Percentiles rank a stretch among this genome's conserved stretches.
phyloP scores from a whole-genome alignment of 2,329 filamentous ascomycete species.

The Colletotrichum sp. region DNA sequence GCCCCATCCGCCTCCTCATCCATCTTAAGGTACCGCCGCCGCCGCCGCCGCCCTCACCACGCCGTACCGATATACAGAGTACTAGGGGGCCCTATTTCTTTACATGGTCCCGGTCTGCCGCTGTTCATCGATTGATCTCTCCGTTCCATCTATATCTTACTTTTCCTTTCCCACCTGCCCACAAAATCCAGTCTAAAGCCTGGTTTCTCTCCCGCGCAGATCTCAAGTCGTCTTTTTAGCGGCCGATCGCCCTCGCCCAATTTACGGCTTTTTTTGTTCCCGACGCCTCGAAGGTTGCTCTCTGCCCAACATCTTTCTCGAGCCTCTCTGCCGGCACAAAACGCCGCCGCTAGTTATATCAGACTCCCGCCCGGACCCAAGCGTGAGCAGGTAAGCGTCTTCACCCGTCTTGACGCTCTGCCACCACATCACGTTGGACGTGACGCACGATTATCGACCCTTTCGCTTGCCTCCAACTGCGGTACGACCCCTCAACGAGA shows the following conservation, averaged over 20 bases:
- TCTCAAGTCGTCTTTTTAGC: conserved; percentile 5
- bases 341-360: not conserved
- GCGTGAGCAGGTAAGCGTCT: not conserved
- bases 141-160: conserved; percentile 1
- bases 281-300: not conserved
- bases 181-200: not conserved
- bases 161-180: not conserved
- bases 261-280: conserved; percentile 1
- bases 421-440: not conserved
- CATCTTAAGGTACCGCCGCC: conserved; percentile 12
- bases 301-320: not conserved
- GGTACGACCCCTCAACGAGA: not conserved
- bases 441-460: not conserved
- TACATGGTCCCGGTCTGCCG: conserved; percentile 18
- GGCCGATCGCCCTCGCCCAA: conserved; percentile 12
- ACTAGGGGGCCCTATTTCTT: conserved; percentile 22
- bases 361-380: not conserved
- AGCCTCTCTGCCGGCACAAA: not conserved
- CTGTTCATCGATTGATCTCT: not conserved
- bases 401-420: not conserved
- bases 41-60: not conserved
- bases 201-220: conserved; percentile 11
- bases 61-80: not conserved
- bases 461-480: not conserved
- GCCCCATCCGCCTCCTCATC: not conserved